Evolutionary conservation across 1,284 basidiomycete species (phyloP).

Genomic region (Sanghuangporus sanghuang): DNA sequence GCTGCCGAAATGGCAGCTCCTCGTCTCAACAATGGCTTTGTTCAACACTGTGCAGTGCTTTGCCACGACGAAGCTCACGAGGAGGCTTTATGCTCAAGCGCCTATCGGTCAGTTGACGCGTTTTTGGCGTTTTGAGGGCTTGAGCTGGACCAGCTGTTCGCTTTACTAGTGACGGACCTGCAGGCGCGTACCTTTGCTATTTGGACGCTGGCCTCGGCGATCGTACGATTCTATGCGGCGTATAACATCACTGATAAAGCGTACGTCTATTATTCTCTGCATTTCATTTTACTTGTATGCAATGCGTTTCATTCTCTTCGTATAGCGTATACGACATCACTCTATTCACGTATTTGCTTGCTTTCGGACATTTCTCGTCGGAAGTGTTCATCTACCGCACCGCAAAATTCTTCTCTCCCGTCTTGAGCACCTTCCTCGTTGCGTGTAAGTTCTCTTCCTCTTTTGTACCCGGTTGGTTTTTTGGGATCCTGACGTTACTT

Average conservation of each 20-base stretch:
- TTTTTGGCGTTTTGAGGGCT: not conserved
- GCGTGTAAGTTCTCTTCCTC: slow-evolving; percentile 59
- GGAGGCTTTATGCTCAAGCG: slow-evolving; percentile 67
- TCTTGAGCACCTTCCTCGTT: slow-evolving; percentile 79
- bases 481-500: not conserved
- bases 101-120: slow-evolving; percentile 34
- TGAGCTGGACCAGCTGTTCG: not conserved
- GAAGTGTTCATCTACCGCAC: slow-evolving; percentile 85
- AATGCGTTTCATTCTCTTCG: not conserved
- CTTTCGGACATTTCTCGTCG: slow-evolving; percentile 83
- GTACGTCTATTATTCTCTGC: slow-evolving; percentile 36
- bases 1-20: slow-evolving; percentile 82
- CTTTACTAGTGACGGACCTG: slow-evolving; percentile 67
- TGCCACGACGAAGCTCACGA: slow-evolving; percentile 70
- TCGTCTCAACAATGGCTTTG: slow-evolving; percentile 69
- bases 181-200: slow-evolving; percentile 84
- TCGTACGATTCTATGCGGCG: slow-evolving; percentile 79
- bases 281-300: not conserved
- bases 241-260: slow-evolving; percentile 79
- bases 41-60: slow-evolving; percentile 88
- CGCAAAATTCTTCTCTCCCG: slow-evolving; percentile 58
- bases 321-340: slow-evolving; percentile 87
- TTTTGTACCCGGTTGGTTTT: not conserved
- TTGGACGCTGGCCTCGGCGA: slow-evolving; percentile 84
- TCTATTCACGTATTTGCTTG: slow-evolving; percentile 83